Evolutionary conservation across 345 rosid species (phyloP).

Genomic region (Aquilaria sinensis): DNA sequence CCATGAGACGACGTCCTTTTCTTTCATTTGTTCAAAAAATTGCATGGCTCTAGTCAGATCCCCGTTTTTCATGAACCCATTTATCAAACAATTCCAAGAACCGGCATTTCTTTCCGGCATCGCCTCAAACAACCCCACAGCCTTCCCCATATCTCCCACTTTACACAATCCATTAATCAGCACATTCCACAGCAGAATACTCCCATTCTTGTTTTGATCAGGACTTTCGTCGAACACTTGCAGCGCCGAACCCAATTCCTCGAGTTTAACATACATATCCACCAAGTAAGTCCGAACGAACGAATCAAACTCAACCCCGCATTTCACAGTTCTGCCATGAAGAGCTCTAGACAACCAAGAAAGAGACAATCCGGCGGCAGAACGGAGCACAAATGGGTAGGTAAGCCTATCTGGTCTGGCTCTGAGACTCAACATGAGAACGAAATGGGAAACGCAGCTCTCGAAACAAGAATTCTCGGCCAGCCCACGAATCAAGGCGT

Average conservation of each 20-base stretch:
- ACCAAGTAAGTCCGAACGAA: constrained; percentile 44
- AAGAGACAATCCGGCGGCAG: constrained; percentile 26
- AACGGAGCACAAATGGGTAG: constrained; percentile 47
- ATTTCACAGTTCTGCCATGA: constrained; percentile 35
- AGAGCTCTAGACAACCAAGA: constrained; percentile 30
- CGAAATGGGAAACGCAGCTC: constrained; percentile 34
- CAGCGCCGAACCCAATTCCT: constrained; percentile 20
- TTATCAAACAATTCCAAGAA: constrained; percentile 57
- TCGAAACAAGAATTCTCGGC: constrained; percentile 29
- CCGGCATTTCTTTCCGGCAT: constrained; percentile 43
- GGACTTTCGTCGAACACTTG: constrained; percentile 67
- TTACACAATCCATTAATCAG: constrained; percentile 54
- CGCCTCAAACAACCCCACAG: constrained; percentile 34
- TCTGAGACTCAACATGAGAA: constrained; percentile 36
- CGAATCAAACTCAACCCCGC: constrained; percentile 31
- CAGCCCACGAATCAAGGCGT: constrained; percentile 52
- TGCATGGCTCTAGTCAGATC: constrained; percentile 30
- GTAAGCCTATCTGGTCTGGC: constrained; percentile 46
- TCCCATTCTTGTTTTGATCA: constrained; percentile 22
- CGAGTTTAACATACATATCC: constrained; percentile 47
- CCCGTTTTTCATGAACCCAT: constrained; percentile 41
- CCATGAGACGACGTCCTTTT: constrained; percentile 51
- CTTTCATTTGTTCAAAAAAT: constrained; percentile 43
- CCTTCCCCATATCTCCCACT: constrained; percentile 36
- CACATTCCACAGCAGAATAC: constrained; percentile 56